A percentile compares a stretch with the other conserved stretches of the same genome.
Evolutionary conservation across 2,329 filamentous ascomycete genomes (phyloP).

Genomic region (Coniochaeta sp.): DNA sequence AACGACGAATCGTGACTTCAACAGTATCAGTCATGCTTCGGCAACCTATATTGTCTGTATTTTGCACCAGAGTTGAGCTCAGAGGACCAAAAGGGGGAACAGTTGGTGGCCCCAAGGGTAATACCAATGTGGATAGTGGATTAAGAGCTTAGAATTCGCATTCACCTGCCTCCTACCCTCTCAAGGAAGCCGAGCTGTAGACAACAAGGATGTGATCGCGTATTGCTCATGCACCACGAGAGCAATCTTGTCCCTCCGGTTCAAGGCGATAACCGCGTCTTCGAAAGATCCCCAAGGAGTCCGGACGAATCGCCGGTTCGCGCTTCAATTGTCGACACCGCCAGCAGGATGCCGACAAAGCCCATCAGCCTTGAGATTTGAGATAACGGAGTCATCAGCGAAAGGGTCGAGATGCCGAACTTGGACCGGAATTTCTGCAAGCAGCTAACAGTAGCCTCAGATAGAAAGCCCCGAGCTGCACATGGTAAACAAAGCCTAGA

Average conservation of each 20-base stretch:
- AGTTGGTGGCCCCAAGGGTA: too few relatives aligned
- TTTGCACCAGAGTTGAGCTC: background rate
- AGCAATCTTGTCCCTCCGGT: background rate
- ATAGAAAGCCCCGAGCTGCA: background rate
- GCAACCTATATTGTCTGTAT: background rate
- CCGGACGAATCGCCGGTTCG: background rate
- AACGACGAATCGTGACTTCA: background rate
- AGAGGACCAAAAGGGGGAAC: background rate
- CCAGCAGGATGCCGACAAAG: background rate
- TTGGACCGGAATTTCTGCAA: background rate
- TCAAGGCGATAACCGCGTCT: background rate
- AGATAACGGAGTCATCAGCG: background rate
- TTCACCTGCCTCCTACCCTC: background rate
- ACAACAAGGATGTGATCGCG: background rate
- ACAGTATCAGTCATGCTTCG: background rate
- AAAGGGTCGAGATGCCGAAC: background rate
- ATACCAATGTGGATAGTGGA: too few relatives aligned
- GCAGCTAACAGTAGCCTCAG: background rate
- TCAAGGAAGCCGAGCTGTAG: background rate
- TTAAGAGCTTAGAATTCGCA: background rate
- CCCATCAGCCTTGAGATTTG: background rate
- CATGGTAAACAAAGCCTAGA: background rate
- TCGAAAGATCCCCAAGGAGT: background rate
- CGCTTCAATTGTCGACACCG: background rate
- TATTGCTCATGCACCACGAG: background rate